These are phyloP conservation scores for Cucurbita pepo DNA, from an alignment of 306 rosid genomes.

Conservation along the genomic window DNA sequence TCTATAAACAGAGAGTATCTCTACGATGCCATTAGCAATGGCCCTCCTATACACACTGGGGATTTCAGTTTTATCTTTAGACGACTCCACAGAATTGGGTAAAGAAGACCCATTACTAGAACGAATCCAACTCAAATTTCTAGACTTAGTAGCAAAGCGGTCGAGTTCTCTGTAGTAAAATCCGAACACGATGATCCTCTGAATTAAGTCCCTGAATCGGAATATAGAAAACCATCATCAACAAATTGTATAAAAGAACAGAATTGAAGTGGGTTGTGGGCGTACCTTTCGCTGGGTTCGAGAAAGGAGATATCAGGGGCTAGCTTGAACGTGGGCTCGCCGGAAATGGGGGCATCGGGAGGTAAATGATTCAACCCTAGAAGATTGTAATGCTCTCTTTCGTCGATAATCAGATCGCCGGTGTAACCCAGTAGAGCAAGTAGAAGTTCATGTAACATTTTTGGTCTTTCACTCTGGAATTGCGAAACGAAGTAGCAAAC, in stretches of 20 bases:
- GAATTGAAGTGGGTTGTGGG: background rate
- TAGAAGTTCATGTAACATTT: constrained; percentile 83
- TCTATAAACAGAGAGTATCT: constrained; percentile 67
- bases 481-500: background rate
- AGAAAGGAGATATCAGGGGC: constrained; percentile 80
- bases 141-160: constrained; percentile 60
- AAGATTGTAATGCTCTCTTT: constrained; percentile 32
- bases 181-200: constrained; percentile 70
- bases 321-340: constrained; percentile 59
- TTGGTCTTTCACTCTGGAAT: background rate
- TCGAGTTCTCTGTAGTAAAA: constrained; percentile 87
- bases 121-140: constrained; percentile 85
- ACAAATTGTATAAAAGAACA: background rate
- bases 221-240: background rate
- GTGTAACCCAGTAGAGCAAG: constrained; percentile 80
- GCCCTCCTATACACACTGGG: constrained; percentile 83
- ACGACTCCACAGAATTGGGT: constrained; percentile 12
- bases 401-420: constrained; percentile 85
- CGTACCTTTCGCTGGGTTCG: constrained; percentile 68
- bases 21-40: constrained; percentile 79
- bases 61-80: constrained; percentile 19
- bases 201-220: constrained; percentile 61
- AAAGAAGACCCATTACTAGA: constrained; percentile 29
- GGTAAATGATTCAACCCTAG: constrained; percentile 13
- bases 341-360: constrained; percentile 36